Percentiles rank a stretch among this genome's conserved stretches.
phyloP scores from a whole-genome alignment of 352 stramenopile genomes.

The Phytophthora tubulina region DNA sequence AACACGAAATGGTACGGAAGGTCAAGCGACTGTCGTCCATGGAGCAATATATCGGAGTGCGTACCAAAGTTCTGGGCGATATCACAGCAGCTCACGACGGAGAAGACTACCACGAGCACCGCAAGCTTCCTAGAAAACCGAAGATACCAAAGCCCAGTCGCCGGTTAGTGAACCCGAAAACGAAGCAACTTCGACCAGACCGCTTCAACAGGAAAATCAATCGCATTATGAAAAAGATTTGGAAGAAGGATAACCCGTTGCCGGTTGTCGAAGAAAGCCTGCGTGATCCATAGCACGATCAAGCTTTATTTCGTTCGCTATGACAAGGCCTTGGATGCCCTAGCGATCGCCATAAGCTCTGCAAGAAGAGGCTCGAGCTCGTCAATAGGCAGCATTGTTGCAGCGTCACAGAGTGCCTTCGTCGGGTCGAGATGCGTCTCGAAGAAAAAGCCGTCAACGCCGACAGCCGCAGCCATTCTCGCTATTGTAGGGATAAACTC shows the following conservation, averaged over 20 bases:
- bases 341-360: constrained; percentile 82
- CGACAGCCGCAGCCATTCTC: constrained; percentile 83
- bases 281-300: constrained; percentile 52
- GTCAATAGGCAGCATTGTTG: constrained; percentile 81
- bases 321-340: constrained; percentile 54
- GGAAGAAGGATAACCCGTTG: constrained; percentile 70
- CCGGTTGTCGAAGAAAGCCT: constrained; percentile 83
- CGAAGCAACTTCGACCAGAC: constrained; percentile 61
- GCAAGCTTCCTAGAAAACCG: constrained; percentile 61
- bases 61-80: constrained; percentile 56
- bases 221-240: constrained; percentile 78
- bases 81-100: constrained; percentile 46
- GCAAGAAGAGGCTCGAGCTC: constrained; percentile 70
- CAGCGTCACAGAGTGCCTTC: constrained; percentile 68
- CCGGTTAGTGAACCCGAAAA: constrained; percentile 49
- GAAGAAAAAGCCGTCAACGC: constrained; percentile 91
- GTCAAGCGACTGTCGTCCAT: constrained; percentile 56
- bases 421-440: constrained; percentile 86
- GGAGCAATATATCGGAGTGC: constrained; percentile 66
- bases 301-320: constrained; percentile 24
- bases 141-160: constrained; percentile 73
- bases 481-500: constrained; percentile 90
- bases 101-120: constrained; percentile 29
- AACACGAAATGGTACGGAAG: constrained; percentile 65
- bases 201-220: constrained; percentile 88